These are phyloP conservation scores for Mrakia frigida DNA, from an alignment of 768 basidiomycete species.

Conservation along the genomic window DNA sequence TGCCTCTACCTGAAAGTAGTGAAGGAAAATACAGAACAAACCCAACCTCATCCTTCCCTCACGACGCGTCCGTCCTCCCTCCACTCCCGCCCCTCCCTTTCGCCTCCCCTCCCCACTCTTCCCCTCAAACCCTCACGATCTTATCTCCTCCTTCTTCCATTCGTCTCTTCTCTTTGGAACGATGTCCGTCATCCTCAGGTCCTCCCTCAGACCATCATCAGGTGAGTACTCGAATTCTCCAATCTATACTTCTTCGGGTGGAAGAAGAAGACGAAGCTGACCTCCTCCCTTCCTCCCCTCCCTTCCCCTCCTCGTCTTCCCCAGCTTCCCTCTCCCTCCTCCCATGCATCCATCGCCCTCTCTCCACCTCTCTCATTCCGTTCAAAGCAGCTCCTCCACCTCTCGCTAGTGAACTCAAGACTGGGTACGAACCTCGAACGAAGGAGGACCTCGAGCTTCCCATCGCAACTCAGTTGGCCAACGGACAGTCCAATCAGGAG, in stretches of 20 bases:
- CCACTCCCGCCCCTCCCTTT: too few relatives aligned
- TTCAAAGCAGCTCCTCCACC: neutral
- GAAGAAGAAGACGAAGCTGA: neutral
- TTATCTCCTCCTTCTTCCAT: too few relatives aligned
- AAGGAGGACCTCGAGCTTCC: neutral
- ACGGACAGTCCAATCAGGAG: conserved; percentile 72
- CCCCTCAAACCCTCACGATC: neutral
- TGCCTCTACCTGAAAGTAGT: too few relatives aligned
- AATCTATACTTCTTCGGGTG: neutral
- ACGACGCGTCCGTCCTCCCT: too few relatives aligned
- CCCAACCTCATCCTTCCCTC: too few relatives aligned
- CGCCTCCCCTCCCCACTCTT: neutral
- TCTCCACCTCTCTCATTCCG: neutral
- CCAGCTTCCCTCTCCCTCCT: neutral
- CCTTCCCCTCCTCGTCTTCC: neutral
- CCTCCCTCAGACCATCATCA: neutral
- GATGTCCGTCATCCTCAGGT: neutral
- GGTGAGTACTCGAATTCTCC: neutral
- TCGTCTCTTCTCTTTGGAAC: neutral
- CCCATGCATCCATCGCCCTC: neutral
- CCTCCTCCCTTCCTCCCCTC: neutral
- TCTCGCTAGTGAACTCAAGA: neutral
- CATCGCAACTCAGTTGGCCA: conserved; percentile 50
- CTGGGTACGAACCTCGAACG: neutral
- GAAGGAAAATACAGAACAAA: too few relatives aligned